Conservation (phyloP, 1,284 basidiomycete genomes). For the Cryptococcus sp. region DNA sequence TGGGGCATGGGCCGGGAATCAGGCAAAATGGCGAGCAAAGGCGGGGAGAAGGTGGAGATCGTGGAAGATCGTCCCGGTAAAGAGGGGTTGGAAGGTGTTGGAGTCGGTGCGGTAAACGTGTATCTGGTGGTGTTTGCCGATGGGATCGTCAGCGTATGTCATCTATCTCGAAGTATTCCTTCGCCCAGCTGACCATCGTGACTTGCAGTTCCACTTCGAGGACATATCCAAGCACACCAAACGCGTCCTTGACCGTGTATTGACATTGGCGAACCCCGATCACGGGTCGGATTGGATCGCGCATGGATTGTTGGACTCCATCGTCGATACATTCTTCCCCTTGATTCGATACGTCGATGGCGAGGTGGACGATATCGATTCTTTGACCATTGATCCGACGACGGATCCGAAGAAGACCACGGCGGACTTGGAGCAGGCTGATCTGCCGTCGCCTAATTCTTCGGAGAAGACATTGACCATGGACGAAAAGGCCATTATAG, state of each 20-base stretch:
- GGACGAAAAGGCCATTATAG: constrained; percentile 14
- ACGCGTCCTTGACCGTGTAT: constrained; percentile 71
- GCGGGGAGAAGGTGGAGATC: constrained; percentile 58
- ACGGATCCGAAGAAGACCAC: constrained; percentile 29
- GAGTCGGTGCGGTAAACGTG: constrained; percentile 77
- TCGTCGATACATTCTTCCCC: constrained; percentile 93
- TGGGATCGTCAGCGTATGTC: constrained; percentile 80
- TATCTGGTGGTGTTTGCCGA: constrained; percentile 89
- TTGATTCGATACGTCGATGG: constrained; percentile 78
- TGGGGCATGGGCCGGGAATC: constrained; percentile 46
- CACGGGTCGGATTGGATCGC: constrained; percentile 87
- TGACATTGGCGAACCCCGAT: constrained; percentile 57
- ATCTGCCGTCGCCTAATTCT: constrained; percentile 13
- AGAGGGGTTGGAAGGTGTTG: constrained; percentile 62
- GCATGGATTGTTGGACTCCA: constrained; percentile 87
- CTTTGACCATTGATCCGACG: constrained; percentile 61
- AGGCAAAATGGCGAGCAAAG: constrained; percentile 33
- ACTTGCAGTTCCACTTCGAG: constrained; percentile 81
- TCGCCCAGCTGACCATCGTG: constrained; percentile 4
- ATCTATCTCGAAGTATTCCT: too few species aligned
- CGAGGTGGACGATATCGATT: constrained; percentile 78
- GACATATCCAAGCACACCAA: constrained; percentile 86
- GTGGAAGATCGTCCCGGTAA: constrained; percentile 61
- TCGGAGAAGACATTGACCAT: constrained; percentile 22
- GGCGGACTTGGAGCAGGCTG: constrained; percentile 9